Evolutionary conservation across 164 flowering plant species (phyloP).

Genomic region (Sedum album): DNA sequence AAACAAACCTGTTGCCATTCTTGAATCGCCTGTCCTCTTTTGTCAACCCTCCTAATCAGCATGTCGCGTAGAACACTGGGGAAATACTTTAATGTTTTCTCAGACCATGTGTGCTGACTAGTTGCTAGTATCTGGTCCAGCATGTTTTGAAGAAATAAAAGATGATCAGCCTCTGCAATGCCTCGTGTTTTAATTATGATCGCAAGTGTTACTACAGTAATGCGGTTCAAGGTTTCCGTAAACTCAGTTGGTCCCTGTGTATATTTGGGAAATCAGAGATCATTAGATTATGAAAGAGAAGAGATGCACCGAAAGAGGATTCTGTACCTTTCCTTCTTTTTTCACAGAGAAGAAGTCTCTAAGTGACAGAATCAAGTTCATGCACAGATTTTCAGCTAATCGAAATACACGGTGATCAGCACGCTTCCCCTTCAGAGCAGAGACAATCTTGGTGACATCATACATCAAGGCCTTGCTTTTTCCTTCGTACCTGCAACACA

Average conservation of each 20-base stretch:
- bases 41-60: constrained; percentile 60
- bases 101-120: constrained; percentile 96
- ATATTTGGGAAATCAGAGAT: neutral
- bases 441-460: constrained; percentile 84
- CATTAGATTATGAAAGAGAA: neutral
- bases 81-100: constrained; percentile 77
- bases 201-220: constrained; percentile 76
- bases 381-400: constrained; percentile 94
- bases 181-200: constrained; percentile 94
- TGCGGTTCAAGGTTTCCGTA: constrained; percentile 87
- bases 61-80: constrained; percentile 77
- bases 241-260: constrained; percentile 88
- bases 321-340: constrained; percentile 79
- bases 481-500: constrained; percentile 66
- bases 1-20: constrained; percentile 87
- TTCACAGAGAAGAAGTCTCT: constrained; percentile 83
- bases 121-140: constrained; percentile 75
- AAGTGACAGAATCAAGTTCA: constrained; percentile 78
- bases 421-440: constrained; percentile 74
- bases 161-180: constrained; percentile 82
- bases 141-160: constrained; percentile 69
- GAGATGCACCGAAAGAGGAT: neutral
- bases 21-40: constrained; percentile 74
- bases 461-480: constrained; percentile 80
- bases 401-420: constrained; percentile 95